phyloP scores from a whole-genome alignment of 2,329 filamentous ascomycete species.

The Penicillium sp. region DNA sequence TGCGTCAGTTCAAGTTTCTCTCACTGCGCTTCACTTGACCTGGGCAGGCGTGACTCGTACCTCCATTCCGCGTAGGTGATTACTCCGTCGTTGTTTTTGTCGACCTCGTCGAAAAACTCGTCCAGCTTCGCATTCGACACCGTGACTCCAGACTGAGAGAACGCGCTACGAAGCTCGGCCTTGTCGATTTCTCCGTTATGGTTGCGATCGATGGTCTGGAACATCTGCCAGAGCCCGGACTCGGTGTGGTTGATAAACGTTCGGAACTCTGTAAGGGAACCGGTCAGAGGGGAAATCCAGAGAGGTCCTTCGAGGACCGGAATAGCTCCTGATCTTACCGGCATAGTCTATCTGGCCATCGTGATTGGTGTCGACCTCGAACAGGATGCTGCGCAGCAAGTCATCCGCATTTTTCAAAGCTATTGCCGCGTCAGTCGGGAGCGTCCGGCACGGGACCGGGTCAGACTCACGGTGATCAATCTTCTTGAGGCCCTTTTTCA shows the following conservation, averaged over 20 bases:
- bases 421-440: slow-evolving; percentile 36
- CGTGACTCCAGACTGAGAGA: slow-evolving; percentile 72
- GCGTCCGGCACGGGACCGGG: slow-evolving; percentile 20
- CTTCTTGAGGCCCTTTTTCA: slow-evolving; percentile 79
- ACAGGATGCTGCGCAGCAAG: slow-evolving; percentile 77
- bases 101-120: slow-evolving; percentile 85
- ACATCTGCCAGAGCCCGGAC: slow-evolving; percentile 75
- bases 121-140: slow-evolving; percentile 75
- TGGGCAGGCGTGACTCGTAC: slow-evolving; percentile 56
- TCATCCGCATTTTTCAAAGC: slow-evolving; percentile 87
- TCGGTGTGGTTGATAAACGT: slow-evolving; percentile 86
- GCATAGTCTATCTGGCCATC: slow-evolving; percentile 90
- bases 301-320: slow-evolving; percentile 10
- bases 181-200: slow-evolving; percentile 83
- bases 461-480: slow-evolving; percentile 81
- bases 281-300: slow-evolving; percentile 11
- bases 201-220: slow-evolving; percentile 82
- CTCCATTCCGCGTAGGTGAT: slow-evolving; percentile 96
- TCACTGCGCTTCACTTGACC: slow-evolving; percentile 1
- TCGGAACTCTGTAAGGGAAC: slow-evolving; percentile 69
- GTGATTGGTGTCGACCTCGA: slow-evolving; percentile 77
- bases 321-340: slow-evolving; percentile 55
- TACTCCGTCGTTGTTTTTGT: slow-evolving; percentile 79
- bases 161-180: slow-evolving; percentile 75
- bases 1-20: slow-evolving; percentile 5